Evolutionary conservation across 2,329 filamentous ascomycete species (phyloP).

Genomic region (Ophiostoma angusticollis): DNA sequence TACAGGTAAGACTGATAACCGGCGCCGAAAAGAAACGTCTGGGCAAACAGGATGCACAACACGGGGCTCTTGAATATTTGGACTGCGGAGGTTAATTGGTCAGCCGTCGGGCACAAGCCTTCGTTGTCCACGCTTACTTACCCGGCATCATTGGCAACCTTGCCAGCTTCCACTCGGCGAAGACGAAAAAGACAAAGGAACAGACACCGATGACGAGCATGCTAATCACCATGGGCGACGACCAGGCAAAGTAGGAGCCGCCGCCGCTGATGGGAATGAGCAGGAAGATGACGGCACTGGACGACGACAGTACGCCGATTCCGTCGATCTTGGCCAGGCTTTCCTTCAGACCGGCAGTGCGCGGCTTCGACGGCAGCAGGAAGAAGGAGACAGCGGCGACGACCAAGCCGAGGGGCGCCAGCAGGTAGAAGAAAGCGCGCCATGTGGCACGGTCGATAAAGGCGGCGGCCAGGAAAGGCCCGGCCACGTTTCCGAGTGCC

Average conservation of each 20-base stretch:
- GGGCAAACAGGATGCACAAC: background rate
- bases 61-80: background rate
- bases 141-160: no score
- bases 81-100: no score
- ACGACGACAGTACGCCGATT: conserved; percentile 39
- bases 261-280: conserved; percentile 50
- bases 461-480: conserved; percentile 29
- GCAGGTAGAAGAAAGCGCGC: conserved; percentile 30
- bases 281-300: conserved; percentile 42
- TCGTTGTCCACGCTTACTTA: no score
- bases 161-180: conserved; percentile 1
- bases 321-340: conserved; percentile 47
- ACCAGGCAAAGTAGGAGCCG: conserved; percentile 42
- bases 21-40: background rate
- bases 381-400: conserved; percentile 32
- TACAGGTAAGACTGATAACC: background rate
- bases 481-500: conserved; percentile 28
- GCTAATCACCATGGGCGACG: conserved; percentile 42
- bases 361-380: conserved; percentile 40
- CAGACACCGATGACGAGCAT: conserved; percentile 30
- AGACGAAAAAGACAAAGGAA: background rate
- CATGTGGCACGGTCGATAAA: conserved; percentile 26
- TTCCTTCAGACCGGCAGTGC: no score
- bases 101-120: no score
- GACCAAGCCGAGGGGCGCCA: conserved; percentile 35